Evolutionary conservation across 1,284 basidiomycete species (phyloP), one percentile per base, ranked within the genome.

Genomic region (Leccinum pachyderme): DNA sequence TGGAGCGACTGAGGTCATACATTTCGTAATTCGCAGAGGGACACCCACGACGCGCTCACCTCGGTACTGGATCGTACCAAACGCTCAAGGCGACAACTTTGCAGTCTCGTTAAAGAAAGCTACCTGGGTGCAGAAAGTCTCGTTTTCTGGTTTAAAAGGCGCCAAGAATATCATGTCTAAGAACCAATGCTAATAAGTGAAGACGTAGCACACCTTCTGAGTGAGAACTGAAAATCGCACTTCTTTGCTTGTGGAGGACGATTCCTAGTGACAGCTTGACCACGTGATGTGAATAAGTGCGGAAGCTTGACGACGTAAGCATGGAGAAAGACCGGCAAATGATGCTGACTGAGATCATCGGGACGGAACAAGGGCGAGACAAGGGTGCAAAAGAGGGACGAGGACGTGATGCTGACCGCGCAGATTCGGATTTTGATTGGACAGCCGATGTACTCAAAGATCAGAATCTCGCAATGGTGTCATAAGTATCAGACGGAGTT

Each of bases 21-120:
- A 24, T 29, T 45, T 33, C 25, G 32, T 51, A 24, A 41, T 12
- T 15, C 5, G 31, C 7, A 22, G 5, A 8, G 39, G 39, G 29
- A 7, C 9, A 18, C 48, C 39, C 35, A 49, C 5, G 12, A 13
- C 28, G 5, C 25, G n/a, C 49, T 59, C 57, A 55, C 56, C 43
- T 49, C 43, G 51, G 47, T 39, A n/a, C 37, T 33, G 27, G 27
- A 51, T 54, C 31, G 46, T 41, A n/a, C 41, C 12, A 31, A 33
- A 39, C 18, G 18, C 24, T 28, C 29, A 48, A 13, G 7, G 44
- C 12, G 24, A 49, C 32, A 25, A 27, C 25, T 31, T 13, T 29
- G 31, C 50, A 28, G 41, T 43, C 24, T 45, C 18, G 24, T 37
- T n/a, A 8, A 43, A 18, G 6, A 15, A 39, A 18, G 39, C n/a